These are phyloP conservation scores for Houttuynia cordata DNA, from an alignment of 164 flowering plant genomes.

Conservation along the genomic window DNA sequence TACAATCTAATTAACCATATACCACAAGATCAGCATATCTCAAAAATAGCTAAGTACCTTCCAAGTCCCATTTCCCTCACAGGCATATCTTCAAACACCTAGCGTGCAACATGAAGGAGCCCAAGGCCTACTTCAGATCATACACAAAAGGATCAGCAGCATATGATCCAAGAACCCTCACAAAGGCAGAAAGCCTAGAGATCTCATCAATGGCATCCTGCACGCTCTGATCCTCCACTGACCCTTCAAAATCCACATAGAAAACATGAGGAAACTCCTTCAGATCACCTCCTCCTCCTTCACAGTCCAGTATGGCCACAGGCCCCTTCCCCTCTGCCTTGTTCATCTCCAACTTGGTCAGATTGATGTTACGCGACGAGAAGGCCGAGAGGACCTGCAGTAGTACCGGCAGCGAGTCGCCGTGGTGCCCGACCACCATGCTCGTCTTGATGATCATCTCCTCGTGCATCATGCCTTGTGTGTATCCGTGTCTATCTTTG, in stretches of 20 bases:
- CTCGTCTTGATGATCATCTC: conserved; percentile 11
- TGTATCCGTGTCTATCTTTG: neutral
- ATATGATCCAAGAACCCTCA: conserved; percentile 15
- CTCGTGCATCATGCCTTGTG: neutral
- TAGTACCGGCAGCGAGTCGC: conserved; percentile 6
- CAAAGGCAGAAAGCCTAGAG: conserved; percentile 10
- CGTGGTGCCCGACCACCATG: conserved; percentile 14
- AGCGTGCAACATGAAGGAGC: neutral
- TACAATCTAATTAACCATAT: too few relatives aligned
- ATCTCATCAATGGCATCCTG: conserved; percentile 18
- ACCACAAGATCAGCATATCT: too few relatives aligned
- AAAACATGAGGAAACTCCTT: conserved; percentile 14
- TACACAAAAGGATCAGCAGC: conserved; percentile 16
- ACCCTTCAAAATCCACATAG: conserved; percentile 19
- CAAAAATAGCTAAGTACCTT: too few relatives aligned
- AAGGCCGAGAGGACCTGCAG: conserved; percentile 15
- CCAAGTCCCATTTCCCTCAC: too few relatives aligned
- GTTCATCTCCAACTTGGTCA: conserved; percentile 17
- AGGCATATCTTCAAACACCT: neutral
- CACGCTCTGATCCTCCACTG: conserved; percentile 16
- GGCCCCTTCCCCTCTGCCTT: neutral
- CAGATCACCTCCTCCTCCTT: conserved; percentile 5
- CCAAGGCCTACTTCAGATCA: conserved; percentile 6
- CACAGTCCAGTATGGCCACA: conserved; percentile 12
- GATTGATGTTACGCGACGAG: conserved; percentile 16